A percentile compares a stretch with the other conserved stretches of the same genome.
Conservation (phyloP, 495 filamentous ascomycete species). For the Lophiostoma macrostomum region DNA sequence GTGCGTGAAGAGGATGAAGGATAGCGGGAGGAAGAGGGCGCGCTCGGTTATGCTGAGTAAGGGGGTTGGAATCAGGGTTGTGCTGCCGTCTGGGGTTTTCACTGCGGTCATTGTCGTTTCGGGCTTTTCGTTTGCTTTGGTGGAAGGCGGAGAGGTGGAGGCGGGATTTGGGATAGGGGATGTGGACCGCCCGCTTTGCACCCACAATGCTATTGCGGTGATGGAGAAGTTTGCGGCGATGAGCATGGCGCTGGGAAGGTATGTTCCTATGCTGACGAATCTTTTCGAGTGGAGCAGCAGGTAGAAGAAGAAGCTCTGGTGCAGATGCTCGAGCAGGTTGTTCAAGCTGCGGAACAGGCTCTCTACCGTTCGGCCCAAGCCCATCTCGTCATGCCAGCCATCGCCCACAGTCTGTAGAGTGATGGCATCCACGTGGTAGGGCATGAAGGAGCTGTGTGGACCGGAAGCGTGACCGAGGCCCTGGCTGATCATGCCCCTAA, state of each 20-base stretch:
- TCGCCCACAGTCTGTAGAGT: constrained; percentile 85
- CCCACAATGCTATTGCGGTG: constrained; percentile 89
- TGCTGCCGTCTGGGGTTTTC: constrained; percentile 31
- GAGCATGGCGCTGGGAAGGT: constrained; percentile 94
- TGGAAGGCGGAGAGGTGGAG: neutral
- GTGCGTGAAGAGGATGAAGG: constrained; percentile 67
- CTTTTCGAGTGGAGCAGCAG: constrained; percentile 82
- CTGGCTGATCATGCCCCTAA: constrained; percentile 90
- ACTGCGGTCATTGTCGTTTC: constrained; percentile 4
- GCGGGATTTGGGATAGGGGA: constrained; percentile 13
- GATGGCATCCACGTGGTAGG: constrained; percentile 95
- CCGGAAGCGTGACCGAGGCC: constrained; percentile 86
- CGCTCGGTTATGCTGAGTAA: constrained; percentile 53
- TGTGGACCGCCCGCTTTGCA: constrained; percentile 64
- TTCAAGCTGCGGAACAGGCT: constrained; percentile 88
- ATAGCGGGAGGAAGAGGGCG: constrained; percentile 72
- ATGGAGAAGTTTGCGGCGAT: constrained; percentile 93
- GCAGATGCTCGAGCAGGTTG: constrained; percentile 92
- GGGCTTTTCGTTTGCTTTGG: constrained; percentile 1
- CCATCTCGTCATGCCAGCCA: constrained; percentile 97
- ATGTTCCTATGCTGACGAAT: constrained; percentile 97
- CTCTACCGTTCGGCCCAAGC: constrained; percentile 83
- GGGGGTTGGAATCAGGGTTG: constrained; percentile 40
- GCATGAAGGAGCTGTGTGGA: constrained; percentile 91
- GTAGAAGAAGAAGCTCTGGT: constrained; percentile 99